Conservation (phyloP, 192 early-diverging fungal species). For the Podila minutissima region DNA sequence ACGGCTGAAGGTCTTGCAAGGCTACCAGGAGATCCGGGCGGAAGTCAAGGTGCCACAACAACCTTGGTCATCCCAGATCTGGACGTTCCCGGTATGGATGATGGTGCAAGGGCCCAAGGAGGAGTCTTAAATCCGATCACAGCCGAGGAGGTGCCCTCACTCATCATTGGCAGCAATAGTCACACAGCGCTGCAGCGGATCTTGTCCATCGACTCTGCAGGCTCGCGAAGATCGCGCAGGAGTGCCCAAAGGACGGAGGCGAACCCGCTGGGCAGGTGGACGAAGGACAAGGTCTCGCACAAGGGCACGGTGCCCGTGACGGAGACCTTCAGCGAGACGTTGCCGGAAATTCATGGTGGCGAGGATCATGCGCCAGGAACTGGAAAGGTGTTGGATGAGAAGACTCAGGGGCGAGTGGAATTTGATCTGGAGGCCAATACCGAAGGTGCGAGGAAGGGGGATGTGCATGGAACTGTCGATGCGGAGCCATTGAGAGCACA, state of each 20-base stretch:
- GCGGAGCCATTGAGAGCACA: neutral
- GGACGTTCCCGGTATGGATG: neutral
- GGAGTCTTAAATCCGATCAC: neutral
- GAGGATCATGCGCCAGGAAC: neutral
- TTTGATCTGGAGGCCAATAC: neutral
- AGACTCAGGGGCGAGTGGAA: neutral
- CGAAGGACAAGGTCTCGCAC: neutral
- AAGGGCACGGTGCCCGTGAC: neutral
- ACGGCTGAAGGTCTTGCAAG: neutral
- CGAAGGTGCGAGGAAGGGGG: neutral
- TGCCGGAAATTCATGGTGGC: neutral
- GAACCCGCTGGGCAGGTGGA: constrained; percentile 14
- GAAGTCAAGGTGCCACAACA: neutral
- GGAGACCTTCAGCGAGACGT: neutral
- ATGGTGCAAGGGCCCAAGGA: too few relatives aligned
- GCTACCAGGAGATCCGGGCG: constrained; percentile 2
- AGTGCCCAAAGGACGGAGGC: neutral
- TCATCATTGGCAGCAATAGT: too few relatives aligned
- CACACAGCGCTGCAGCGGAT: neutral
- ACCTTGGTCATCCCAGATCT: neutral
- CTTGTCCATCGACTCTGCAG: neutral
- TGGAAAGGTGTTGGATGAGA: neutral
- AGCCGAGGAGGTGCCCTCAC: neutral
- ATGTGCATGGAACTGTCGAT: neutral
- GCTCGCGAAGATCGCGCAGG: neutral